Base-by-base conservation (phyloP, 768 basidiomycete species). In the Russula virescens region DNA sequence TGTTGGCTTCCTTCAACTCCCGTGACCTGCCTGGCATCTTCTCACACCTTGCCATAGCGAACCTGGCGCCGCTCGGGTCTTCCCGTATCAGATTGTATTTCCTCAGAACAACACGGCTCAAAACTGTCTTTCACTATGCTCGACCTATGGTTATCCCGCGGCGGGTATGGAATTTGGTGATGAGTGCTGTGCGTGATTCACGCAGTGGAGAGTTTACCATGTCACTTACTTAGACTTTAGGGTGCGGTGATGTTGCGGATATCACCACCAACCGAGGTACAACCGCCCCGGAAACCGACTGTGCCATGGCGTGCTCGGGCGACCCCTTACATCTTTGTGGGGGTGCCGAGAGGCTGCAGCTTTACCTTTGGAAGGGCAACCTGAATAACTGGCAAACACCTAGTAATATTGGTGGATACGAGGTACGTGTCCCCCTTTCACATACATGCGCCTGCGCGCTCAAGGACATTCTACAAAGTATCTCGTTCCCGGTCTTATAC, bases 311-410 rank as follows among this genome's bases (percentile, higher is more conserved):
- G 26, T 91, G 89, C 72, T 79, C 87, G 21, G 89, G 88, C 0
- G 88, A 90, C 68, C 83, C 87, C 0, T 70, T 79, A 18, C 85
- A 89, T 68, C 71, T 87, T 0, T 91, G 89, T 69, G 89, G 89
- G 50, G 82, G 80, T 35, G 79, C 77, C 0, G 73, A 76, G 26
- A 78, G 82, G 26, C 71, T 90, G 23, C 76, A 72, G 64, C 68
- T 72, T 54, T 75, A 75, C 62, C 55, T 69, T 21, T 75, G 72
- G 71, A 67, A 70, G 28, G 72, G 71, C 28, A 63, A 42, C 23
- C 58, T 88, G 65, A 78, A 85, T 56, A 75, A 78, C 25, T 91
- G 89, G 90, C 73, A 86, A 55, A 84, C 76, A 0, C 89, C 89
- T 0, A 71, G 65, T 5, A 83, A 84, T 64, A 89, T 74, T 40